Base-by-base conservation (phyloP, 2,329 filamentous ascomycete genomes). In the Beauveria pseudobassiana region DNA sequence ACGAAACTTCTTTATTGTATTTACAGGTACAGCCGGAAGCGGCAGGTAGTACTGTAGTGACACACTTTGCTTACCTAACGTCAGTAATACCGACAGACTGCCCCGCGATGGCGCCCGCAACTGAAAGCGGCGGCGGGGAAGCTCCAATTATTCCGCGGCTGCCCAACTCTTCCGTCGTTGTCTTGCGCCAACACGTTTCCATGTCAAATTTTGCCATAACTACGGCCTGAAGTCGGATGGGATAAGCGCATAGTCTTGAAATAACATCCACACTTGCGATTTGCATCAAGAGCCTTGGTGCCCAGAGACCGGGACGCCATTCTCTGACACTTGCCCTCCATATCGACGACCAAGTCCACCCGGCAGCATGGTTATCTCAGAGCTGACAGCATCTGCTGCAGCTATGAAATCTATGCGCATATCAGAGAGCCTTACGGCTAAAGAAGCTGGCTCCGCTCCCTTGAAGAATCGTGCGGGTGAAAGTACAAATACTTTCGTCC, bases 401-500 rank as follows among this genome's bases (percentile, higher is more conserved):
- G 68, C 69, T 57, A 66, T 73, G 67, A 71, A 70, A 62, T 67
- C 68, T 10, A 65, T 69, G 10, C 67, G 67, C 16, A 60, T 65
- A n/a, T 68, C 66, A 24, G 62, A 55, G 59, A 65, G 50, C 65
- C 64, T 61, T 63, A 69, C 57, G 57, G 62, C 57, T 51, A 64
- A 45, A 48, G 57, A 64, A 9, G 43, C 61, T 7, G 51, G 58
- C 12, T 61, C 61, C 12, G 65, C 65, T 52, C 69, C 69, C 38
- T 63, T 77, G 55, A 69, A 65, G 54, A 78, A 78, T 64, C 71
- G 73, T 42, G 74, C 74, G 40, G 68, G 65, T 14, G 65, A 69
- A 50, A 76, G 75, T 67, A 70, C 70, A 64, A 86, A 80, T 65
- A 80, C 81, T 0, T 86, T 81, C 66, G 84, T 93, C 49, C 85